Conservation (phyloP, 202 grass and related monocot genomes). For the Schoenoplectus triqueter region DNA sequence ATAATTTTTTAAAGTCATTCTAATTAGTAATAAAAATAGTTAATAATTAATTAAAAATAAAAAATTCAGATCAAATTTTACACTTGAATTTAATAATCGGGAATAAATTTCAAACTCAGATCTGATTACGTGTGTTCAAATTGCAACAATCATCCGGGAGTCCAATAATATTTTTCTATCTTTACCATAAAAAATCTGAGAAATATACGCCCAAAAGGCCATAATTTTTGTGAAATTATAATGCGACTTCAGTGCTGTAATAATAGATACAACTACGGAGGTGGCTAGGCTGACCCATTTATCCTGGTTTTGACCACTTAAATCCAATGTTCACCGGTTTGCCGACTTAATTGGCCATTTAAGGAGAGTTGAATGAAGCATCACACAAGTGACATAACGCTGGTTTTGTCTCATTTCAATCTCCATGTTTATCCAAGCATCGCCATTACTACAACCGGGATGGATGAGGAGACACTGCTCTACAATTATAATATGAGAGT, state of each 20-base stretch:
- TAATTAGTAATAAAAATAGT: no score
- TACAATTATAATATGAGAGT: not conserved
- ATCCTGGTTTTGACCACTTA: constrained; percentile 35
- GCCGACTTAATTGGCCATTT: constrained; percentile 35
- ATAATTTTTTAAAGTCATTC: no score
- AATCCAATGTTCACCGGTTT: constrained; percentile 35
- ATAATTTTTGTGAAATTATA: not conserved
- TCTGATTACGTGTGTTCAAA: no score
- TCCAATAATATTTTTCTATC: no score
- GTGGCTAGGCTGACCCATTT: not conserved
- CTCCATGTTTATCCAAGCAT: constrained; percentile 34
- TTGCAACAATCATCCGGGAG: no score
- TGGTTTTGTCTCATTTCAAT: constrained; percentile 28
- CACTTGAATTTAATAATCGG: no score
- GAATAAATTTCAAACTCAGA: no score
- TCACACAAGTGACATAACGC: not conserved
- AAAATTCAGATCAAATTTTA: no score
- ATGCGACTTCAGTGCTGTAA: not conserved
- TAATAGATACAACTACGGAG: not conserved
- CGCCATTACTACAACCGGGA: constrained; percentile 5
- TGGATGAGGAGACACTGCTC: not conserved
- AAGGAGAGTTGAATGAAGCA: constrained; percentile 32
- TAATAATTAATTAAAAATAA: no score
- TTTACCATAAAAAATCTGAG: no score
- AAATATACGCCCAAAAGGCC: not conserved